These are phyloP conservation scores for Bretschneidera sinensis DNA, from an alignment of 345 rosid genomes.

Conservation along the genomic window DNA sequence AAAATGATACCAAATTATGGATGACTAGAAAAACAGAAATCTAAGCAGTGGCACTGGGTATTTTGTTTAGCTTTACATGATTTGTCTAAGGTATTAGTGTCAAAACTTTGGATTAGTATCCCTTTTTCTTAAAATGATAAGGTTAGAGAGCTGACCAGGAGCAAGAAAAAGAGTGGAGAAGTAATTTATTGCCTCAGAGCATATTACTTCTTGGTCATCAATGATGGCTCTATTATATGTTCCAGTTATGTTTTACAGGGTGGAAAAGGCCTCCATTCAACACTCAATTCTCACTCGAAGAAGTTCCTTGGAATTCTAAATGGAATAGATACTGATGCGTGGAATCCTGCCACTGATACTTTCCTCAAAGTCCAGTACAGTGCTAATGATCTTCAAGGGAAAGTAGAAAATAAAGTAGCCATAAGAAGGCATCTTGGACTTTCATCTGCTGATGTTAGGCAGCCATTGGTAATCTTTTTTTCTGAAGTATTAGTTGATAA, in stretches of 20 bases:
- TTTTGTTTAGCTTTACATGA: too few relatives aligned
- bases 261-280: constrained; percentile 86
- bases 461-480: constrained; percentile 65
- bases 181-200: background rate
- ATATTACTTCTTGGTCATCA: background rate
- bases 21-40: too few relatives aligned
- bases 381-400: constrained; percentile 77
- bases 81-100: too few relatives aligned
- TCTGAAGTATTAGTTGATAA: constrained; percentile 7
- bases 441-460: constrained; percentile 54
- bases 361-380: constrained; percentile 75
- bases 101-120: too few relatives aligned
- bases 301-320: constrained; percentile 89
- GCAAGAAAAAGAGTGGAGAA: background rate
- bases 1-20: too few relatives aligned
- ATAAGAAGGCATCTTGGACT: constrained; percentile 75
- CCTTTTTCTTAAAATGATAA: too few relatives aligned
- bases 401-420: constrained; percentile 73
- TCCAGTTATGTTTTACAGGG: constrained; percentile 43
- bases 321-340: constrained; percentile 86
- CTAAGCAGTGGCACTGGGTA: too few relatives aligned
- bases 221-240: background rate
- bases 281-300: constrained; percentile 72
- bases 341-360: constrained; percentile 92
- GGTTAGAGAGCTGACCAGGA: too few relatives aligned